Evolutionary conservation across 208 protist species (phyloP).

Genomic region (Jaenimonas drosophilae): DNA sequence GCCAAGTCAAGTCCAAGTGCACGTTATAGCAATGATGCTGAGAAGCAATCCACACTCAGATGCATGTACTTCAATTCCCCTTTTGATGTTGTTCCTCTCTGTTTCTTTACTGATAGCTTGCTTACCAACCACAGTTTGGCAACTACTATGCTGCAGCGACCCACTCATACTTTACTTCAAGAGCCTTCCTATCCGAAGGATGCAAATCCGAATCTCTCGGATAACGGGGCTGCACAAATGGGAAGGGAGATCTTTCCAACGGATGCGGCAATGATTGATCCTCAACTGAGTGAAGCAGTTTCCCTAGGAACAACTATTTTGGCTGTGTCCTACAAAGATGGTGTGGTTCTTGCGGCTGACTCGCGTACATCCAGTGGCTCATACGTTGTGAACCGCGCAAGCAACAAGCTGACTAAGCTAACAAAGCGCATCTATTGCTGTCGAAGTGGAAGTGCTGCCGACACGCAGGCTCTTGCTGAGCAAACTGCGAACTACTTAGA

Average conservation of each 20-base stretch:
- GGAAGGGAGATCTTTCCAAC: conserved; percentile 54
- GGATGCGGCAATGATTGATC: conserved; percentile 70
- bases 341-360: conserved; percentile 96
- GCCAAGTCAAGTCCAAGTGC: background rate
- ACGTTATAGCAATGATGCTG: background rate
- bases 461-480: conserved; percentile 96
- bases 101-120: conserved; percentile 5
- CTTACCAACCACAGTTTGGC: background rate
- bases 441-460: conserved; percentile 97
- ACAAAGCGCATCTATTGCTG: conserved; percentile 96
- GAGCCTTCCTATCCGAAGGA: conserved; percentile 69
- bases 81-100: background rate
- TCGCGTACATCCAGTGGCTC: conserved; percentile 95
- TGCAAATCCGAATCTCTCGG: conserved; percentile 20
- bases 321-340: conserved; percentile 94
- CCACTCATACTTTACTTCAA: conserved; percentile 48
- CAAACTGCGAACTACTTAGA: conserved; percentile 89
- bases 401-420: conserved; percentile 97
- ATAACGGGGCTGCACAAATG: conserved; percentile 58
- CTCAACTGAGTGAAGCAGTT: conserved; percentile 75
- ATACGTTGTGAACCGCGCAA: conserved; percentile 96
- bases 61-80: conserved; percentile 1
- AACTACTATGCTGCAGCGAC: conserved; percentile 61
- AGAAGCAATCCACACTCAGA: background rate
- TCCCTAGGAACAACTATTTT: conserved; percentile 97